Evolutionary conservation across 345 rosid genomes (phyloP).

Genomic region (Eucalyptus coolabah): DNA sequence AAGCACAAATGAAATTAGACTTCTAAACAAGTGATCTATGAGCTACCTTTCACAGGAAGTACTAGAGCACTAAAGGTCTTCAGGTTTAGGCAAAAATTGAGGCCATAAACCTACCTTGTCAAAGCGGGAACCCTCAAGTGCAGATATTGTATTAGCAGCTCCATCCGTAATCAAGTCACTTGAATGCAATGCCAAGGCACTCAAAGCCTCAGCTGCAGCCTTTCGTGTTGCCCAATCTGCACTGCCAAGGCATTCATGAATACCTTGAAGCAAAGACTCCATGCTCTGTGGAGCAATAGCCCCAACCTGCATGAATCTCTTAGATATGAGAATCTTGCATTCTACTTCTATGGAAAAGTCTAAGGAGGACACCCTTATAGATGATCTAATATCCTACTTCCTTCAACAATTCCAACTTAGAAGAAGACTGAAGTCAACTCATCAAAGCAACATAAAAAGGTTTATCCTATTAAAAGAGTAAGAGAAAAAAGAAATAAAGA

Average conservation of each 20-base stretch:
- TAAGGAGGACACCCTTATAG: neutral
- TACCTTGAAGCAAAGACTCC: conserved; percentile 66
- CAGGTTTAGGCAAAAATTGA: neutral
- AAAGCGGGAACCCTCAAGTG: conserved; percentile 81
- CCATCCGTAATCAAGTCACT: conserved; percentile 53
- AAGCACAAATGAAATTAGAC: neutral
- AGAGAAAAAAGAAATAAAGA: neutral
- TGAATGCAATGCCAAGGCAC: conserved; percentile 71
- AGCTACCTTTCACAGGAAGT: neutral
- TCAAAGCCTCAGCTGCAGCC: conserved; percentile 89
- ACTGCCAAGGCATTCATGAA: conserved; percentile 85
- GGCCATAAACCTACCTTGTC: conserved; percentile 55
- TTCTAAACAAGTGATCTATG: neutral
- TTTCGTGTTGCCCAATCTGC: conserved; percentile 97
- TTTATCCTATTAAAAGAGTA: neutral
- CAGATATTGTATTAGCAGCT: conserved; percentile 50
- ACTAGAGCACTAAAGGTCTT: neutral
- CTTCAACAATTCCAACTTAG: neutral
- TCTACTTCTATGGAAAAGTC: neutral
- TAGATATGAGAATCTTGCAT: neutral
- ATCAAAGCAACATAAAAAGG: neutral
- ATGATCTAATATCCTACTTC: neutral
- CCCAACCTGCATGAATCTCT: conserved; percentile 52
- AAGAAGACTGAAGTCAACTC: neutral
- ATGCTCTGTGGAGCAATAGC: conserved; percentile 83